Percentiles rank a stretch among this genome's conserved stretches.
Evolutionary conservation across 2,329 filamentous ascomycete genomes (phyloP).

Genomic region (Amauroascus niger): DNA sequence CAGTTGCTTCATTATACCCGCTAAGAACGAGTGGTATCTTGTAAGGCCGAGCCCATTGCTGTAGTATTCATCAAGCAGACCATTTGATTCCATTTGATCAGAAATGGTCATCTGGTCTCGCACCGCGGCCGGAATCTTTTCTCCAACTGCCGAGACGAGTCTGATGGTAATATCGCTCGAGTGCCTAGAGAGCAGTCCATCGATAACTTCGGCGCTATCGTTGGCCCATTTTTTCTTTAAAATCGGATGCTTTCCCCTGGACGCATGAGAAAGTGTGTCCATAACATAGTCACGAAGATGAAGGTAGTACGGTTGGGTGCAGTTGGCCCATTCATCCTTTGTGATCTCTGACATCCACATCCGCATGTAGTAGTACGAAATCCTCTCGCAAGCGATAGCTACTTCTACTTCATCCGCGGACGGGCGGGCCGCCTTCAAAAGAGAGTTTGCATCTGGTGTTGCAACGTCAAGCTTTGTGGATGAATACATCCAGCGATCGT

Average conservation of each 20-base stretch:
- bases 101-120: slow-evolving; percentile 27
- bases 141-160: slow-evolving; percentile 16
- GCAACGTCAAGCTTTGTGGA: too few species aligned
- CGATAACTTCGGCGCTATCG: slow-evolving; percentile 14
- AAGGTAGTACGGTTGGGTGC: background rate
- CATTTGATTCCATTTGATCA: slow-evolving; percentile 18
- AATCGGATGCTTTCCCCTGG: slow-evolving; percentile 6
- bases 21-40: slow-evolving; percentile 21
- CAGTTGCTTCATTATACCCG: slow-evolving; percentile 28
- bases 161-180: background rate
- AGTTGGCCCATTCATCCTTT: background rate
- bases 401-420: background rate
- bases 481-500: too few species aligned
- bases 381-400: slow-evolving; percentile 5
- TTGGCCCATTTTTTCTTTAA: slow-evolving; percentile 13
- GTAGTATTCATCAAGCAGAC: slow-evolving; percentile 16
- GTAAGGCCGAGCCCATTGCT: slow-evolving; percentile 9
- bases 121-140: slow-evolving; percentile 28
- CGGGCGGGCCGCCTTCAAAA: background rate
- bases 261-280: background rate
- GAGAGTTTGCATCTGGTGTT: too few species aligned
- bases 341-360: background rate
- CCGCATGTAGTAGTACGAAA: slow-evolving; percentile 9
- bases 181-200: background rate
- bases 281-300: background rate